A percentile compares a stretch with the other conserved stretches of the same genome.
phyloP scores from a whole-genome alignment of 371 early-diverging fungal species.

The Mycotypha africana region DNA sequence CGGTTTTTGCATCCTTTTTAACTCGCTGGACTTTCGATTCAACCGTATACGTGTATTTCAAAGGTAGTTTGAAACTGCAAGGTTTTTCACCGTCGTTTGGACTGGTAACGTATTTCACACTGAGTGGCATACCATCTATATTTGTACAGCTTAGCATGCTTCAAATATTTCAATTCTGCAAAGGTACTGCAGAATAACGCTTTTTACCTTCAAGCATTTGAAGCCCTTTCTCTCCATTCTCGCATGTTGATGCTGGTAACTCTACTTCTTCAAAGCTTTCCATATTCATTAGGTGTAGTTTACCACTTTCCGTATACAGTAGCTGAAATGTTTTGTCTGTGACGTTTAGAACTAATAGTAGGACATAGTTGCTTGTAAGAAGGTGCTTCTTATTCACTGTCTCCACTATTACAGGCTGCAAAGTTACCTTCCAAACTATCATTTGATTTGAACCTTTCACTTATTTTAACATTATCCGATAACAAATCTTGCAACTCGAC shows the following conservation, averaged over 20 bases:
- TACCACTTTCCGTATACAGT: constrained; percentile 59
- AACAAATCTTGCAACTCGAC: constrained; percentile 62
- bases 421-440: constrained; percentile 63
- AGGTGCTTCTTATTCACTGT: too few species aligned
- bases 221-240: constrained; percentile 45
- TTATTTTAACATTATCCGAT: constrained; percentile 44
- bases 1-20: constrained; percentile 67
- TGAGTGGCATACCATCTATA: constrained; percentile 40
- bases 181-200: too few species aligned
- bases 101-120: constrained; percentile 40
- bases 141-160: not conserved
- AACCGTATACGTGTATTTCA: constrained; percentile 33
- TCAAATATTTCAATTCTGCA: too few species aligned
- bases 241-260: constrained; percentile 48
- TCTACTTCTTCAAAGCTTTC: constrained; percentile 71
- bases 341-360: constrained; percentile 49
- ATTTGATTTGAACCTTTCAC: constrained; percentile 60
- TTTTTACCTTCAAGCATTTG: constrained; percentile 44
- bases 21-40: constrained; percentile 39
- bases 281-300: constrained; percentile 63
- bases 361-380: too few species aligned
- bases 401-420: too few species aligned
- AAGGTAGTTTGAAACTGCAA: constrained; percentile 36
- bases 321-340: constrained; percentile 63
- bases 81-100: constrained; percentile 38